Evolutionary conservation across 495 filamentous ascomycete species (phyloP).

Genomic region (Talaromyces thailandensis): DNA sequence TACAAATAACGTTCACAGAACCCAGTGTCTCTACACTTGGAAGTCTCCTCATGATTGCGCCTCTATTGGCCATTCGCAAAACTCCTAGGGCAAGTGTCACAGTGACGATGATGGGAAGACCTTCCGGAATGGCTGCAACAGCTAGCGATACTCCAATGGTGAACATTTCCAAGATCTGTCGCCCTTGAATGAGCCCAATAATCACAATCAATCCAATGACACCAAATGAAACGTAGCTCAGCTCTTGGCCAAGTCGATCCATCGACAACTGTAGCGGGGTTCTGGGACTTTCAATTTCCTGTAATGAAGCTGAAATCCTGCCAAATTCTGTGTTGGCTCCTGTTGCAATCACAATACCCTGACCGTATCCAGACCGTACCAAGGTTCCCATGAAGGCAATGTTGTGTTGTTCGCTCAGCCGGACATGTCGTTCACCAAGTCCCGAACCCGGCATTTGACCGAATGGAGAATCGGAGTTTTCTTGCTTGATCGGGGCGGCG

Average conservation of each 20-base stretch:
- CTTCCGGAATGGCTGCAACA: constrained; percentile 95
- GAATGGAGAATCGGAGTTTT: constrained; percentile 38
- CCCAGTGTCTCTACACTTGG: constrained; percentile 97
- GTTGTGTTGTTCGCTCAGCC: constrained; percentile 61
- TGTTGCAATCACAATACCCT: constrained; percentile 91
- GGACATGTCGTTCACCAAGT: constrained; percentile 54
- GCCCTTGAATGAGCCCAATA: constrained; percentile 80
- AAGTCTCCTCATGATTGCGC: constrained; percentile 89
- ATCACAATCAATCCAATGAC: constrained; percentile 90
- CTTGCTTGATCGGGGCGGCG: constrained; percentile 10
- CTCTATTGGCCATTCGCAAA: constrained; percentile 84
- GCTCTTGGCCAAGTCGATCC: constrained; percentile 87
- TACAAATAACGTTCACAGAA: constrained; percentile 96
- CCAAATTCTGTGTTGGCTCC: constrained; percentile 92
- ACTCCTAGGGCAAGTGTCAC: constrained; percentile 93
- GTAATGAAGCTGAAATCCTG: constrained; percentile 85
- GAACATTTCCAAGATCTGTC: constrained; percentile 88
- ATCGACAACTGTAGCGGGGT: constrained; percentile 94
- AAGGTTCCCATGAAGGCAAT: constrained; percentile 98
- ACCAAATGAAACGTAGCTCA: constrained; percentile 91
- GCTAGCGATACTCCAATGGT: constrained; percentile 95
- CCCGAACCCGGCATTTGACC: constrained; percentile 54
- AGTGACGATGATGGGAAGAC: constrained; percentile 94
- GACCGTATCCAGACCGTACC: constrained; percentile 91
- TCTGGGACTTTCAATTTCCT: constrained; percentile 87